Conservation (phyloP, 2,329 filamentous ascomycete species). For the Fusarium beomiforme region DNA sequence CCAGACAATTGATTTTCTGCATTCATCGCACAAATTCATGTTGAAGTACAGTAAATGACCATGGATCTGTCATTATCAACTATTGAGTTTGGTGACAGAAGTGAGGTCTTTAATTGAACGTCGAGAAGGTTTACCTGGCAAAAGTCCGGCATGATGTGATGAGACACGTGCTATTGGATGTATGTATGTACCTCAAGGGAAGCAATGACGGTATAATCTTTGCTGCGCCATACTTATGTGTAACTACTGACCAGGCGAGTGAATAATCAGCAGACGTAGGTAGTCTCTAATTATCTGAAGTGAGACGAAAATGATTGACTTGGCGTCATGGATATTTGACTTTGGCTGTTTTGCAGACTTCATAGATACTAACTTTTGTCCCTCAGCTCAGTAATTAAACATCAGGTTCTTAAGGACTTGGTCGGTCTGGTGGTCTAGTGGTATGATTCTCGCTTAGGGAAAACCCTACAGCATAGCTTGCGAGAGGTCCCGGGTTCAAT, state of each 20-base stretch:
- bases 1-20: neutral
- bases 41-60: rapidly evolving
- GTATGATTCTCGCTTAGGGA: constrained; percentile 78
- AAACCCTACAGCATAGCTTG: constrained; percentile 50
- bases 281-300: too few species aligned
- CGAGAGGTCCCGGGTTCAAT: constrained; percentile 60
- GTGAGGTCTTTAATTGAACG: neutral
- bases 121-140: neutral
- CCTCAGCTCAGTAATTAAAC: neutral
- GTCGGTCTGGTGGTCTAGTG: constrained; percentile 68
- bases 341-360: too few species aligned
- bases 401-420: neutral
- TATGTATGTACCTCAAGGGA: neutral
- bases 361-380: rapidly evolving
- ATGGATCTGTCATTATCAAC: too few species aligned
- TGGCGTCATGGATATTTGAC: too few species aligned
- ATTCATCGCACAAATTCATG: rapidly evolving
- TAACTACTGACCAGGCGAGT: too few species aligned
- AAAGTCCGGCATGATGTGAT: neutral
- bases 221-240: too few species aligned
- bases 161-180: neutral
- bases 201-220: rapidly evolving
- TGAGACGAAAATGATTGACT: too few species aligned
- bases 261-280: too few species aligned
- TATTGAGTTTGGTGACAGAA: neutral